Percentiles rank a stretch among this genome's conserved stretches.
Evolutionary conservation across 257 asterid genomes (phyloP).

Genomic region (Petunia secreta): DNA sequence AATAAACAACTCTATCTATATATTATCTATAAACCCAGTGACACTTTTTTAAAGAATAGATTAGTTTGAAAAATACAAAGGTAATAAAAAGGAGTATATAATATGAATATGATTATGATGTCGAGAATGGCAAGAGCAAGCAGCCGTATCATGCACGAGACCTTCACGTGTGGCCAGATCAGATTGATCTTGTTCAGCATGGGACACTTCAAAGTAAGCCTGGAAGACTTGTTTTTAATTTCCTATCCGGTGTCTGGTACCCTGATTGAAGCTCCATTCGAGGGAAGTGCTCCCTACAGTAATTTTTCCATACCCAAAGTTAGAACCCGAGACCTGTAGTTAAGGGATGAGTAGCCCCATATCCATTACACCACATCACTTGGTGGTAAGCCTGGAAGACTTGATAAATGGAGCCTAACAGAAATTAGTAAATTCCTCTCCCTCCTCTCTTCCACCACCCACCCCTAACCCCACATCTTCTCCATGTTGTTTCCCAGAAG

Average conservation of each 20-base stretch:
- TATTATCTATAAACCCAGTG: conserved; percentile 3
- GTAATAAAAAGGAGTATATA: neutral
- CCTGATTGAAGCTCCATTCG: too few relatives aligned
- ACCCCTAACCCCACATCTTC: neutral
- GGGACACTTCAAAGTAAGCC: conserved; percentile 38
- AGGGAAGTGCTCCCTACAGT: too few relatives aligned
- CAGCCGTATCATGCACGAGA: conserved; percentile 44
- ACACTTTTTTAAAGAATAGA: conserved; percentile 18
- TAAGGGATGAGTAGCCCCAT: too few relatives aligned
- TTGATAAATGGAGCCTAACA: conserved; percentile 27
- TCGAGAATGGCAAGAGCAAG: conserved; percentile 35
- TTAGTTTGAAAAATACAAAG: neutral
- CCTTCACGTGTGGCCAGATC: conserved; percentile 68
- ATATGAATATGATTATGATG: conserved; percentile 27
- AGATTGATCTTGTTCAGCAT: conserved; percentile 38
- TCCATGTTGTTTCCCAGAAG: neutral
- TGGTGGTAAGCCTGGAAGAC: conserved; percentile 24
- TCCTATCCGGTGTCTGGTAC: too few relatives aligned
- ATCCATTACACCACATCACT: too few relatives aligned
- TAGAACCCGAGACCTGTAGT: too few relatives aligned
- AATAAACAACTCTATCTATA: too few relatives aligned
- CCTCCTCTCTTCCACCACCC: neutral
- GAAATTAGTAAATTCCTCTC: neutral
- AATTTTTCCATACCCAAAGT: too few relatives aligned
- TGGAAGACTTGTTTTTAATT: conserved; percentile 2